These are phyloP conservation scores for Neurospora pannonica DNA, from an alignment of 495 filamentous ascomycete species.

Conservation along the genomic window DNA sequence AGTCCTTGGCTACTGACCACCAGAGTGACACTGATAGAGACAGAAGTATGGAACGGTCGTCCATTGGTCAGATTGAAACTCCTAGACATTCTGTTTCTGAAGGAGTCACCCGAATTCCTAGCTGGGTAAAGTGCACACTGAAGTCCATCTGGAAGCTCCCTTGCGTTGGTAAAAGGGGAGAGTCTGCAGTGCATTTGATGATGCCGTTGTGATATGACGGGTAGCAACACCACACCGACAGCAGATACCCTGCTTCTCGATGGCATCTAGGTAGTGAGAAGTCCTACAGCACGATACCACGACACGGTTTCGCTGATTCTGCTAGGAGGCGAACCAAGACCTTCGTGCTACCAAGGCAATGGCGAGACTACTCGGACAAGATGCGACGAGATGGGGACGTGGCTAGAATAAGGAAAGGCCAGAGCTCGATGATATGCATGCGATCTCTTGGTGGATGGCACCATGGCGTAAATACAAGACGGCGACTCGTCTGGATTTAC, in stretches of 20 bases:
- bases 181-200: background rate
- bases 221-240: background rate
- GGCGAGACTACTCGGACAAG: background rate
- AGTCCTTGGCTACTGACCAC: background rate
- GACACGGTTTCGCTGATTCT: background rate
- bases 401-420: slow-evolving; percentile 7
- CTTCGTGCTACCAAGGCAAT: background rate
- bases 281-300: background rate
- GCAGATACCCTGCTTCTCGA: background rate
- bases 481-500: slow-evolving; percentile 8
- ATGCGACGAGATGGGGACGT: background rate
- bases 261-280: background rate
- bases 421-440: slow-evolving; percentile 15
- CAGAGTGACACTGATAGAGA: background rate
- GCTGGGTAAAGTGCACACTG: background rate
- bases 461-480: slow-evolving; percentile 5
- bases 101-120: background rate
- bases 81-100: background rate
- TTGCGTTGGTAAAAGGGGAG: background rate
- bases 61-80: background rate
- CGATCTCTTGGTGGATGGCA: slow-evolving; percentile 7
- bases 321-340: background rate
- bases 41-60: background rate
- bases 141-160: background rate
- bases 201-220: background rate